These are phyloP conservation scores for Cruciata laevipes DNA, from an alignment of 257 asterid genomes.

Conservation along the genomic window DNA sequence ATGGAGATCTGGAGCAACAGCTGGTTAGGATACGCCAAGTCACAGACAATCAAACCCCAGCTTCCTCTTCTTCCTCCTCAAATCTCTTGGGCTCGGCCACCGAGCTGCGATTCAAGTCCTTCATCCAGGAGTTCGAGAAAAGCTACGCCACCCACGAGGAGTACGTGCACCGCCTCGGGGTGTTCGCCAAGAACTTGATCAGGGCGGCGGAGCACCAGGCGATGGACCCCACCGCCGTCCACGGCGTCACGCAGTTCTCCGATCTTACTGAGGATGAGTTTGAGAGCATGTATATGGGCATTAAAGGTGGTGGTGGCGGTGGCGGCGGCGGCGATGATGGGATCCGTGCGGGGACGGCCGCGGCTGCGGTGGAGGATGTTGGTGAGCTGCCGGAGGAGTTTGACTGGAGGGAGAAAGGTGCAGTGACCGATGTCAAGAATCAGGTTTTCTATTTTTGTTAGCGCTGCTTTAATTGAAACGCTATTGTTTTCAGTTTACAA, in stretches of 20 bases:
- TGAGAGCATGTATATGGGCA: slow-evolving; percentile 67
- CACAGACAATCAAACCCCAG: slow-evolving; percentile 33
- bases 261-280: slow-evolving; percentile 67
- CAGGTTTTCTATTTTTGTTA: slow-evolving; percentile 37
- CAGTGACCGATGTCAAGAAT: slow-evolving; percentile 85
- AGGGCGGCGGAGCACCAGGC: slow-evolving; percentile 87
- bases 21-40: slow-evolving; percentile 52
- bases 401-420: slow-evolving; percentile 93
- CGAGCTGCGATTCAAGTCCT: slow-evolving; percentile 56
- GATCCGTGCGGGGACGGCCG: slow-evolving; percentile 7
- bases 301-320: slow-evolving; percentile 35
- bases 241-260: slow-evolving; percentile 73
- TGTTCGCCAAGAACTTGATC: slow-evolving; percentile 58
- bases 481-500: too few species aligned
- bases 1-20: slow-evolving; percentile 14
- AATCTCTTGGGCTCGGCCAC: slow-evolving; percentile 58
- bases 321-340: not conserved
- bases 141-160: slow-evolving; percentile 52
- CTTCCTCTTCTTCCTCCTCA: slow-evolving; percentile 11
- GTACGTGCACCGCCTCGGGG: slow-evolving; percentile 78
- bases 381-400: slow-evolving; percentile 70
- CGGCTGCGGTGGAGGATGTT: not conserved
- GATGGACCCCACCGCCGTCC: slow-evolving; percentile 81
- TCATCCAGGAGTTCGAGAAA: slow-evolving; percentile 50
- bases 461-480: too few species aligned